Evolutionary conservation across 2,329 filamentous ascomycete species (phyloP), one percentile per base, ranked within the genome.

Genomic region (Pseudocercospora fijiensis): DNA sequence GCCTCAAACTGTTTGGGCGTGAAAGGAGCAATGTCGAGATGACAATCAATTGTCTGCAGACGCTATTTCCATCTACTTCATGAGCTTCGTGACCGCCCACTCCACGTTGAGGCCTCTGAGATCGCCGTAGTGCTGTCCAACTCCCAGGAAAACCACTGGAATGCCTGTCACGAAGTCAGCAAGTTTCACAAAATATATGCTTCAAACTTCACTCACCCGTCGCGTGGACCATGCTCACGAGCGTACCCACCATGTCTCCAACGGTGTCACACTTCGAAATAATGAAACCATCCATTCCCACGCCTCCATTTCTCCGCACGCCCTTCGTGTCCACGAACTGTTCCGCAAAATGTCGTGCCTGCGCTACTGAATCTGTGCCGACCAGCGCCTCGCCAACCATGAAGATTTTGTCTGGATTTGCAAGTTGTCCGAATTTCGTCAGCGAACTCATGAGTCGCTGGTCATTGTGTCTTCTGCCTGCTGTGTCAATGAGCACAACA

Each of bases 221-320:
- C 2, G 95, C 94, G 79, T 98, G 94, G 43, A 99, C 94, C 82
- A 99, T 94, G 76, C 91, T 96, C 67, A 99, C 95, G 67, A 99
- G 82, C 2, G 94, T 97, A 1, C 89, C 92, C 49, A 97, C 92
- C 93, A 98, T 98, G 79, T 97, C 94, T n/a, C 95, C 96, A 41
- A 99, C 96, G 0, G 95, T 99, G 80, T 99, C 95, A 77, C 95
- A 98, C 79, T 99, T 99, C 65, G 90, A 94, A 72, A 99, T 97
- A 75, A 99, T 96, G 78, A 99, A 99, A 5, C 95, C 95, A 78
- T 99, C 96, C 41, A 99, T 84, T 27, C 86, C 86, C 62, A 94
- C 83, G 30, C 95, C 96, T 27, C 72, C 69, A 49, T 75, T 75
- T 27, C 74, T 69, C 65, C 74, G 65, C 57, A 69, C 63, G 16